Evolutionary conservation across 352 stramenopile genomes (phyloP).

Genomic region (Globisporangium recalcitrans): DNA sequence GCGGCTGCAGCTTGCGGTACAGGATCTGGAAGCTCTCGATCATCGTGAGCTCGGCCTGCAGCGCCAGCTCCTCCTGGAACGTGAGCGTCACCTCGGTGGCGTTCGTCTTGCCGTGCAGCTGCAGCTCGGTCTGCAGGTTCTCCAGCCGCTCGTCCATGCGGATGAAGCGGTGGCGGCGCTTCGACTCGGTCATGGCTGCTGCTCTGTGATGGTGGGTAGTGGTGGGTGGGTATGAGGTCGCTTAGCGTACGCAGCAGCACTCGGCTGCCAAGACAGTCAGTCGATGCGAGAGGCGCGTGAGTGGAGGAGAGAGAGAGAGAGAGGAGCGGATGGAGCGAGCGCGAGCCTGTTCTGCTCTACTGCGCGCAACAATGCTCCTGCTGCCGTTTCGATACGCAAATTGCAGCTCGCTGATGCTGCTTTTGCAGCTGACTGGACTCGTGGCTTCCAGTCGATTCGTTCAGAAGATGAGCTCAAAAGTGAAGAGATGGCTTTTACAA

Average conservation of each 20-base stretch:
- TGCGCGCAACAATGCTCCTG: neutral
- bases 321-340: neutral
- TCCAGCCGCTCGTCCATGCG: constrained; percentile 75
- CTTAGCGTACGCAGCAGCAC: neutral
- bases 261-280: neutral
- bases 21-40: constrained; percentile 78
- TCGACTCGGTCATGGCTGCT: constrained; percentile 24
- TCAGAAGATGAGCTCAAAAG: too few species aligned
- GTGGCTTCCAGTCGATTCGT: neutral
- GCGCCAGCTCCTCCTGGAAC: constrained; percentile 76
- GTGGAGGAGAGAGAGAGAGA: neutral
- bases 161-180: constrained; percentile 82
- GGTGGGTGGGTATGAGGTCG: neutral
- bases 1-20: constrained; percentile 59
- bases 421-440: neutral
- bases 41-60: constrained; percentile 80
- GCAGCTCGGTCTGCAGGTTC: constrained; percentile 72
- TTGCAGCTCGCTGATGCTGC: too few species aligned
- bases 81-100: constrained; percentile 52
- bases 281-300: neutral
- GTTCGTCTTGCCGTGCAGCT: constrained; percentile 79
- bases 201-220: neutral
- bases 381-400: neutral
- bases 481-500: neutral
- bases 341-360: neutral